Evolutionary conservation across 2,329 filamentous ascomycete genomes (phyloP).

Genomic region (Fusarium bulbicola): DNA sequence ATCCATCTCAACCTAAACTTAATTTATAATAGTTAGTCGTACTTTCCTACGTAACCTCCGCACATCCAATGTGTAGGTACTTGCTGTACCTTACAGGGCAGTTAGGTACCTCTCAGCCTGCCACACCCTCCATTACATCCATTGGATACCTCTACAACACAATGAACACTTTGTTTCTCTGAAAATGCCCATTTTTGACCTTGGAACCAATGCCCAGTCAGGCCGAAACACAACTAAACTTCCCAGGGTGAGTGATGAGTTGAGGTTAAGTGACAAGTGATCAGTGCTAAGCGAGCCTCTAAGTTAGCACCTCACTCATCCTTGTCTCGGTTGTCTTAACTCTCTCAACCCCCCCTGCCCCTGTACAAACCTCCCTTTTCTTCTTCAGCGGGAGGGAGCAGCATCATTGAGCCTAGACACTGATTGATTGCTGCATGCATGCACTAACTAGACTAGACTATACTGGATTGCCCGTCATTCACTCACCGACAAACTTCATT

Average conservation of each 20-base stretch:
- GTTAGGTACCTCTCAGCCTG: neutral
- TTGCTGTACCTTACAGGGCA: neutral
- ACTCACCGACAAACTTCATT: neutral
- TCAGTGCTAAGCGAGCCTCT: constrained; percentile 22
- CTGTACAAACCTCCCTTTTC: constrained; percentile 6
- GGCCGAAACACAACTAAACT: constrained; percentile 9
- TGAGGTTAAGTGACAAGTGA: constrained; percentile 30
- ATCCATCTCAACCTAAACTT: neutral
- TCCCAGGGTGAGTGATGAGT: constrained; percentile 8
- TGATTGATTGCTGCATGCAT: neutral
- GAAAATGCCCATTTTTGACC: constrained; percentile 11
- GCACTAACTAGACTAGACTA: neutral
- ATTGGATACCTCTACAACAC: neutral
- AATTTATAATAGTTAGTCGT: constrained; percentile 14
- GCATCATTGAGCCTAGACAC: neutral
- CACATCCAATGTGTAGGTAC: neutral
- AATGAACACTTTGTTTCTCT: constrained; percentile 17
- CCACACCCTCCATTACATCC: neutral
- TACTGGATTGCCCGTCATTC: constrained; percentile 1
- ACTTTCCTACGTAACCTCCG: constrained; percentile 1
- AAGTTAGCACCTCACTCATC: neutral
- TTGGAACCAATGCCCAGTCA: neutral
- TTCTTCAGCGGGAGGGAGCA: constrained; percentile 19
- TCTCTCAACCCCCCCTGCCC: neutral
- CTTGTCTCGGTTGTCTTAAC: constrained; percentile 1